Base-by-base conservation (phyloP, 257 asterid species). In the Primulina eburnea region DNA sequence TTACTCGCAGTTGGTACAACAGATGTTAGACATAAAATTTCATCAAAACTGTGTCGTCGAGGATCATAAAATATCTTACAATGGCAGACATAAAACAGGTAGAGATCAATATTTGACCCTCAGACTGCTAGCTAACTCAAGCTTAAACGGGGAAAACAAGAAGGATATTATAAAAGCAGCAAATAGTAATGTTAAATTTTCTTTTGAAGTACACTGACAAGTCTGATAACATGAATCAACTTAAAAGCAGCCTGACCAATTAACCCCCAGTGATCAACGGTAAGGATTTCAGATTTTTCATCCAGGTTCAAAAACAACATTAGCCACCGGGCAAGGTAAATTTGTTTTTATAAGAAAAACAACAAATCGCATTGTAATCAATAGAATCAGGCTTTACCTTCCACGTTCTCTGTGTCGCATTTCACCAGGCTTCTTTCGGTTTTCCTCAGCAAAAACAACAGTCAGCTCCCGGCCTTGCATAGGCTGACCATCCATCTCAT, bases 361-460 rank as follows among this genome's bases (percentile, higher is more conserved):
- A 6, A 55, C 34, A 9, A 59, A 30, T 50, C 17, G 11, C 6
- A 34, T 14, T 16, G 29, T 7, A 17, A 37, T 10, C 8, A 1
- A n/a, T 16, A 30, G 1, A 35, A 50, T 16, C 34, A 66, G 20
- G 50, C 63, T 0, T 64, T 73, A 83, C 90, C 96, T 81, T 2
- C 96, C 84, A 7, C 97, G 83, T 33, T 88, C 95, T 28, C 95
- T 81, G 47, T 86, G 38, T 71, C 98, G 84, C 98, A 93, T 93
- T 71, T 90, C 95, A 67, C 80, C 71, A 9, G 97, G 97, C 65
- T 87, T 93, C 81, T 93, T 93, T 80, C 98, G 82, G 34, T 89
- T 93, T 81, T 90, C 98, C 81, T 90, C 98, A 17, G 97, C 97
- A 82, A 89, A 90, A 60, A 89, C 98, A 75, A 93, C 97, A 8